Evolutionary conservation across 768 basidiomycete species (phyloP), one percentile per base, ranked within the genome.

Genomic region (Russula earlei): DNA sequence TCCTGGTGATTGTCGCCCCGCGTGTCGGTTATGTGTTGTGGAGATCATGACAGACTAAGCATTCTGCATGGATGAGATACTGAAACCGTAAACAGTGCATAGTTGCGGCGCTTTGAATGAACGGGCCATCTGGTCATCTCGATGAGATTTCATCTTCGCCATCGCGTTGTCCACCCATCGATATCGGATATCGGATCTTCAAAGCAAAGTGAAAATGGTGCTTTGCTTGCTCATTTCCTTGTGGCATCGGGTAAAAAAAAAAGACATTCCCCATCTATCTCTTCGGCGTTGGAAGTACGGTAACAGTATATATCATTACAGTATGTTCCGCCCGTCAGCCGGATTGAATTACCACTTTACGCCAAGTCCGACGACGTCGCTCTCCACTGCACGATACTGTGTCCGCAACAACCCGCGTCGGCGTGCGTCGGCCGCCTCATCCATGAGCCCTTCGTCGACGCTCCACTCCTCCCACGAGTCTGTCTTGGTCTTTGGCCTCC

Each of bases 321-420:
- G 29, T 31, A 31, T 31, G 7, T 31, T 10, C 29, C 29, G 29
- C 29, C 29, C 29, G 29, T 31, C 29, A 31, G 29, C 10, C 29
- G 29, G 4, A 31, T 10, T 10, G 29, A 31, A 6, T 42, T 37
- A 62, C 62, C 62, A 62, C 33, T 62, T 62, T 29, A 62, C 62
- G 2, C 60, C 62, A 31, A 62, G 49, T 20, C 88, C 90, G 37
- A 85, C 71, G 20, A 90, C 82, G 63, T 92, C 89, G 70, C 83
- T 89, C 69, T 88, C 88, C 2, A 96, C 91, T 25, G 87, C 87
- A 56, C 81, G 78, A 67, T 92, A 95, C 65, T 80, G 72, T 2
- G 93, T 95, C 67, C 91, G 76, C 65, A 95, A 81, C 31, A 80
- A 67, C 49, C 68, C 66, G 65, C 71, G 69, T 43, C 80, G 68